A percentile compares a stretch with the other conserved stretches of the same genome.
Evolutionary conservation across 345 rosid species (phyloP).

Genomic region (Citrus mangshanensis): DNA sequence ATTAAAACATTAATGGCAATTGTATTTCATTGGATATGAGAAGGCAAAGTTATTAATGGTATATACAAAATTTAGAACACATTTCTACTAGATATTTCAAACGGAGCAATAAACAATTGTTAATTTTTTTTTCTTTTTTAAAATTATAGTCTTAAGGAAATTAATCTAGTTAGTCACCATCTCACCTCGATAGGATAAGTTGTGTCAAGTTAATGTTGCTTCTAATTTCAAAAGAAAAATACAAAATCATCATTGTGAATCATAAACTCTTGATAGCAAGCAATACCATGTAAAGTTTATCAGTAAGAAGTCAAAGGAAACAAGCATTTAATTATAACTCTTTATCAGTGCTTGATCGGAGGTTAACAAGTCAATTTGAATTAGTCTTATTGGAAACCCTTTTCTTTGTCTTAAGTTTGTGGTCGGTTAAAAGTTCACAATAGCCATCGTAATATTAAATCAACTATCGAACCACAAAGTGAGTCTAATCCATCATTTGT

Average conservation of each 20-base stretch:
- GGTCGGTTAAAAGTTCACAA: too few species aligned
- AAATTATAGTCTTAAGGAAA: too few species aligned
- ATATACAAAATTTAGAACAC: neutral
- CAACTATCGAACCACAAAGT: too few species aligned
- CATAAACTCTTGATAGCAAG: neutral
- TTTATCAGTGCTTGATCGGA: too few species aligned
- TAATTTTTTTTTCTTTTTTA: neutral
- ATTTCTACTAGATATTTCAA: neutral
- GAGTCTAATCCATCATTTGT: too few species aligned
- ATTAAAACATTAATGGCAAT: neutral
- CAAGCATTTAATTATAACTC: neutral
- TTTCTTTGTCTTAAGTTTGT: neutral
- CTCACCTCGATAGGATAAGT: too few species aligned
- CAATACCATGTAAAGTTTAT: neutral
- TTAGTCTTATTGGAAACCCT: neutral
- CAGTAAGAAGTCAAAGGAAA: neutral
- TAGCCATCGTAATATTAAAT: too few species aligned
- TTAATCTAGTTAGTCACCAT: too few species aligned
- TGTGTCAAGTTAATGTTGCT: too few species aligned
- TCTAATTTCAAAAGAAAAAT: neutral
- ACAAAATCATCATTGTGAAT: neutral
- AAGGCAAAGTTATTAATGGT: neutral
- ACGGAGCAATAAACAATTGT: neutral
- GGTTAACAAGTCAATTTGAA: neutral
- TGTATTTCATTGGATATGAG: neutral